Base-by-base conservation (phyloP, 805 yeast genomes). In the Vanderwaltozyma yarrowii region DNA sequence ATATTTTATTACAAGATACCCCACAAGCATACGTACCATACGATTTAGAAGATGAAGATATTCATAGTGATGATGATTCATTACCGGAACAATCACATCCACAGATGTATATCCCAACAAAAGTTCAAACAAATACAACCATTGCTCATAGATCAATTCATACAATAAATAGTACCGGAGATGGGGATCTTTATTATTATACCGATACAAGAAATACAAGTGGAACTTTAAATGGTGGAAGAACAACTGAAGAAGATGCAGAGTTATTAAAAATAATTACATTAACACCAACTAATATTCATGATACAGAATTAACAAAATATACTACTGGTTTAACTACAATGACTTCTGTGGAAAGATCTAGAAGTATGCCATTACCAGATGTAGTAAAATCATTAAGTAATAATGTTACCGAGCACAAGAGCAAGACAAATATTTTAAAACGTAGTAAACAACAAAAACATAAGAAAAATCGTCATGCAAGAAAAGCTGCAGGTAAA, bases 131-230 rank as follows among this genome's bases (percentile, higher is more conserved):
- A 6, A 52, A 54, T 35, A 48, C 43, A 11, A 50, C 57, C 2
- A 47, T 51, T 2, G 58, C 58, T 4, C 57, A 54, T 38, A 45
- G 58, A 37, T 57, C 62, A 1, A 47, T 54, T 32, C 41, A 52
- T 26, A 56, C 60, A 0, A 45, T 47, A 5, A 53, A 50, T 36
- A 57, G 60, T 46, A 49, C 48, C 28, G 59, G 58, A n/a, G 60
- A 54, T 23, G 37, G 37, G 30, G 37, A 36, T 30, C 31, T 36
- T 21, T 27, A n/a, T 14, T 46, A 46, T 30, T 41, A 50, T 13
- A 41, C 41, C 14, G 52, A 47, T 25, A 32, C 42, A 9, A 44
- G 41, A 20, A 45, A 50, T 26, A 55, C 52, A n/a, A 40, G 37
- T 16, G 32, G 36, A 18, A 39, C 19, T 33, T 25, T 19, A 20